A percentile compares a stretch with the other conserved stretches of the same genome.
phyloP scores from a whole-genome alignment of 177 flowering plant species.

The Tripterygium wilfordii region DNA sequence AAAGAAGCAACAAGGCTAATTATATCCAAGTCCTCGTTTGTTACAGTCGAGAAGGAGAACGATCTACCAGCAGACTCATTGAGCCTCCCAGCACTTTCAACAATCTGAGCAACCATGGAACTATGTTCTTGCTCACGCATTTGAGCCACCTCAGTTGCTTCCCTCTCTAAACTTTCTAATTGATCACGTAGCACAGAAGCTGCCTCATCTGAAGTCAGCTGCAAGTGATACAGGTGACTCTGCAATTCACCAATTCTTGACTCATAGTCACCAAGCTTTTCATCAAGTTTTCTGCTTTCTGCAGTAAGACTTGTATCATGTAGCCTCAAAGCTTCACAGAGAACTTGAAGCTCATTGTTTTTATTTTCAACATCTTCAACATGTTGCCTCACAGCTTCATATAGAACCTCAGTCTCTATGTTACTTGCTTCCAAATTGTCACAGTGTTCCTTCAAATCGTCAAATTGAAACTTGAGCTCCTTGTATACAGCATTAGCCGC shows the following conservation, averaged over 20 bases:
- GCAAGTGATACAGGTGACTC: slow-evolving; percentile 35
- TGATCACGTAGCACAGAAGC: slow-evolving; percentile 27
- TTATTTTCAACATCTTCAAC: slow-evolving; percentile 17
- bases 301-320: slow-evolving; percentile 19
- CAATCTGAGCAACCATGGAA: slow-evolving; percentile 28
- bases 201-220: slow-evolving; percentile 34
- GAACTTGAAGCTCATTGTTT: slow-evolving; percentile 28
- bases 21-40: slow-evolving; percentile 15
- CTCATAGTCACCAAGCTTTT: slow-evolving; percentile 33
- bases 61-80: slow-evolving; percentile 24
- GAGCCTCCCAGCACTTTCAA: slow-evolving; percentile 42
- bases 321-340: slow-evolving; percentile 26
- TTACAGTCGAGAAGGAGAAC: slow-evolving; percentile 7
- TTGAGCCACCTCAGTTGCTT: slow-evolving; percentile 28
- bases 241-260: slow-evolving; percentile 38
- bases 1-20: slow-evolving; percentile 28
- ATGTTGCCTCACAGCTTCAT: slow-evolving; percentile 46
- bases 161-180: slow-evolving; percentile 44
- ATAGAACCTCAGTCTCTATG: slow-evolving; percentile 50
- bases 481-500: slow-evolving; percentile 20
- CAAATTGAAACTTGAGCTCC: slow-evolving; percentile 26
- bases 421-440: slow-evolving; percentile 29
- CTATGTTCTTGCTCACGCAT: slow-evolving; percentile 46
- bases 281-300: slow-evolving; percentile 33
- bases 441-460: slow-evolving; percentile 25